phyloP scores from a whole-genome alignment of 179 eudicot species.

The Heliamphora ciliata region DNA sequence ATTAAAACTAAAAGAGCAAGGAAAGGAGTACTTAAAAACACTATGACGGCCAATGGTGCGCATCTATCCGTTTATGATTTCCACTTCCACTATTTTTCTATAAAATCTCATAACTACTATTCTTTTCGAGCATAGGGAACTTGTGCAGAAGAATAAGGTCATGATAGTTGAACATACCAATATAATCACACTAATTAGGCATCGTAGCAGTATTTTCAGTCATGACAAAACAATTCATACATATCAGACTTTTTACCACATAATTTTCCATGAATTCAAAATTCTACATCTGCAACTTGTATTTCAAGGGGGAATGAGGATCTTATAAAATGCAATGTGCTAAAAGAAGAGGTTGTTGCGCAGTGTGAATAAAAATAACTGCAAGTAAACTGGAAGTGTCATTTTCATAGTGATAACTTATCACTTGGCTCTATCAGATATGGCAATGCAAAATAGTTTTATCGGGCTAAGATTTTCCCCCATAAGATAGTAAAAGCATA shows the following conservation, averaged over 20 bases:
- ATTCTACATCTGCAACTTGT: neutral
- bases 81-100: too few relatives aligned
- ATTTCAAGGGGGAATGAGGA: neutral
- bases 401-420: neutral
- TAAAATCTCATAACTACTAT: too few relatives aligned
- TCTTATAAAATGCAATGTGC: neutral
- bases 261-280: too few relatives aligned
- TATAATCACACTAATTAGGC: neutral
- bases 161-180: neutral
- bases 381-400: neutral
- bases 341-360: neutral
- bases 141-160: too few relatives aligned
- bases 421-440: neutral
- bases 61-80: neutral
- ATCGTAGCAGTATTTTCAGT: neutral
- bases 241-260: neutral
- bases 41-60: neutral
- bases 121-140: too few relatives aligned
- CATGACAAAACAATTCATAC: neutral
- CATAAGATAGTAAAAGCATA: neutral
- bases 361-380: neutral
- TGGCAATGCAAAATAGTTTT: neutral
- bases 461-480: neutral
- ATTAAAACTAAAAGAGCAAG: neutral
- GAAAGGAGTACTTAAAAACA: neutral